Evolutionary conservation across 1,284 basidiomycete species (phyloP), one percentile per base, ranked within the genome.

Genomic region (Fereydounia khargensis): DNA sequence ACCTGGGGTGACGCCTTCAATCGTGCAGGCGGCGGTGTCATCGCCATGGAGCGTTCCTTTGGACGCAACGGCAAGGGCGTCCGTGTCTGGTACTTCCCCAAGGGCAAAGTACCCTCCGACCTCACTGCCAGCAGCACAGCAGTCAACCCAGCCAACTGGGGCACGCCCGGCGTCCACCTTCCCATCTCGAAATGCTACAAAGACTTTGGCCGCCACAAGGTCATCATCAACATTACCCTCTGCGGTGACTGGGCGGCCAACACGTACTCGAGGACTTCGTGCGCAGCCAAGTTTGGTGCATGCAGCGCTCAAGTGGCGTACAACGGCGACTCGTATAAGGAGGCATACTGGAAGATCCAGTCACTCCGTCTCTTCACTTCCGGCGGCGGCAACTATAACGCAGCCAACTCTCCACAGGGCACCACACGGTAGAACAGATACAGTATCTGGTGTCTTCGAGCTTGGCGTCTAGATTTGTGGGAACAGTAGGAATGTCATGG

Each of bases 31-130:
- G 73, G 73, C 8, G 73, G 67, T 9, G 33, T 66, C 30, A 60
- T 70, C 20, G 73, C 71, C 5, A 72, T 74, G 68, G 68, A 72
- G 25, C 59, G 73, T 14, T 57, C 58, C 34, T 50, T 75, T 19
- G 63, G 65, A n/a, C 36, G 54, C 6, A 54, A 51, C 3, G 73
- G 73, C 19, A 53, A 54, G 17, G 73, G 73, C 28, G 49, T 75
- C 19, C 55, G 65, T 8, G 65, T 73, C 28, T 75, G 70, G 70
- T 67, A 65, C 53, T 75, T 63, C 48, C 48, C 62, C 33, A 49
- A 53, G 30, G 25, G 24, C 28, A 41, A 40, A 18, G 36, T 51
- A 3, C 34, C 44, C 20, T 18, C 45, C 2, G 70, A 74, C 27
- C 45, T 75, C 16, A 37, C 39, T 18, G n/a, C 39, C 4, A 41